Conservation (phyloP, 768 basidiomycete species). For the Lepiota subincarnata region DNA sequence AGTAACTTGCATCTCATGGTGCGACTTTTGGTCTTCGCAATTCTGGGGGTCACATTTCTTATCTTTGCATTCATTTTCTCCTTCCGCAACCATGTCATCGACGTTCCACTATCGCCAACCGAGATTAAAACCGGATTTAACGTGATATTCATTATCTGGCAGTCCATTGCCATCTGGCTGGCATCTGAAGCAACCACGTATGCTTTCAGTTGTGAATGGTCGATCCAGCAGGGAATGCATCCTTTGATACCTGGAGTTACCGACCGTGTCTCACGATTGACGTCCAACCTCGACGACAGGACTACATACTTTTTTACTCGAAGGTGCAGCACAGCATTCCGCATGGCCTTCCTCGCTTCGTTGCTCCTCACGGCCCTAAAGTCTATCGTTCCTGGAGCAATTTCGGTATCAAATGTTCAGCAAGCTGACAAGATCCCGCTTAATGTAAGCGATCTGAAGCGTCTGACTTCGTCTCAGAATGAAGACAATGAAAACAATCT, state of each 20-base stretch:
- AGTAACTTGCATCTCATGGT: background rate
- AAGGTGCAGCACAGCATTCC: background rate
- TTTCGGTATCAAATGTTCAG: background rate
- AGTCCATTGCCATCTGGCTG: background rate
- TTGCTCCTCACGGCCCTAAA: background rate
- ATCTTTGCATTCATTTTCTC: background rate
- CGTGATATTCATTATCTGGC: constrained; percentile 1
- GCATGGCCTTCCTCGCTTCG: background rate
- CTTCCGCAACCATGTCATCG: background rate
- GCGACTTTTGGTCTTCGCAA: background rate
- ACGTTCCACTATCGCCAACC: background rate
- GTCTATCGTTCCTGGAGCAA: background rate
- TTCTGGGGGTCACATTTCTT: background rate
- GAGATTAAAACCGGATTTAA: constrained; percentile 1
- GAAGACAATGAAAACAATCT: background rate
- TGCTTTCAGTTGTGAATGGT: constrained; percentile 5
- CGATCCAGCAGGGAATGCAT: background rate
- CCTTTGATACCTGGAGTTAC: background rate
- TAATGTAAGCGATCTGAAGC: background rate
- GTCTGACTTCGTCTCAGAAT: background rate
- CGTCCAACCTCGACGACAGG: background rate
- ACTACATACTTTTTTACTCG: background rate
- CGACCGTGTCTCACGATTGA: background rate
- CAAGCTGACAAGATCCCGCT: background rate
- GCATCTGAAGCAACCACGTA: background rate